These are phyloP conservation scores for Pseudophaeomoniella oleicola DNA, from an alignment of 2,329 filamentous ascomycete species.

Conservation along the genomic window DNA sequence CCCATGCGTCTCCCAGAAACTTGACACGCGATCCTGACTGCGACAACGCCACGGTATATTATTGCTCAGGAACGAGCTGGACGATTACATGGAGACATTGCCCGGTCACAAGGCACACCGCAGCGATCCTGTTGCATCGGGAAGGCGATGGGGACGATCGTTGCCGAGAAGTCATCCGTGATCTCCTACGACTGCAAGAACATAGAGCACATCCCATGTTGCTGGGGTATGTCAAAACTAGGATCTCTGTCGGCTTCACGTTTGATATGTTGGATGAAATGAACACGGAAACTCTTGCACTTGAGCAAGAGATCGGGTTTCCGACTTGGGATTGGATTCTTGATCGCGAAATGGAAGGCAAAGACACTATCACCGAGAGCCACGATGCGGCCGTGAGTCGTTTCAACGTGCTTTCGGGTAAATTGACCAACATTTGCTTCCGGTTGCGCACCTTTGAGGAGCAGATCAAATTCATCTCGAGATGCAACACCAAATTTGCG, in stretches of 20 bases:
- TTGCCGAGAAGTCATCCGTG: conserved; percentile 6
- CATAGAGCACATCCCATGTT: conserved; percentile 10
- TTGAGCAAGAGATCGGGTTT: conserved; percentile 9
- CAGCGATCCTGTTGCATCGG: conserved; percentile 8
- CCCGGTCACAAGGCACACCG: conserved; percentile 5
- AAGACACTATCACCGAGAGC: conserved; percentile 1
- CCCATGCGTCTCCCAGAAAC: conserved; percentile 5
- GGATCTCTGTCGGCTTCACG: conserved; percentile 7
- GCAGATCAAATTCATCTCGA: conserved; percentile 8
- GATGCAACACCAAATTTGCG: conserved; percentile 6
- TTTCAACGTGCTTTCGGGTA: conserved; percentile 8
- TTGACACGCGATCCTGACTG: conserved; percentile 2
- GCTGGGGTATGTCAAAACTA: conserved; percentile 9
- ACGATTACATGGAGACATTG: conserved; percentile 8
- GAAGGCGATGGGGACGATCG: conserved; percentile 9
- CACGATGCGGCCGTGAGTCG: conserved; percentile 8
- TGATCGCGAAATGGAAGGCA: conserved; percentile 3
- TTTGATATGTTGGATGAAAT: conserved; percentile 10
- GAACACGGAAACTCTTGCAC: conserved; percentile 8
- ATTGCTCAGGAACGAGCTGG: conserved; percentile 8
- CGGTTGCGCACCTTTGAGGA: conserved; percentile 7
- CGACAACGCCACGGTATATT: conserved; percentile 5
- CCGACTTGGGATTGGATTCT: conserved; percentile 10
- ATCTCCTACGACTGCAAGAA: conserved; percentile 6
- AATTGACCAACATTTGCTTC: conserved; percentile 9